Base-by-base conservation (phyloP, 345 rosid genomes). In the Noccaea bulbosa region DNA sequence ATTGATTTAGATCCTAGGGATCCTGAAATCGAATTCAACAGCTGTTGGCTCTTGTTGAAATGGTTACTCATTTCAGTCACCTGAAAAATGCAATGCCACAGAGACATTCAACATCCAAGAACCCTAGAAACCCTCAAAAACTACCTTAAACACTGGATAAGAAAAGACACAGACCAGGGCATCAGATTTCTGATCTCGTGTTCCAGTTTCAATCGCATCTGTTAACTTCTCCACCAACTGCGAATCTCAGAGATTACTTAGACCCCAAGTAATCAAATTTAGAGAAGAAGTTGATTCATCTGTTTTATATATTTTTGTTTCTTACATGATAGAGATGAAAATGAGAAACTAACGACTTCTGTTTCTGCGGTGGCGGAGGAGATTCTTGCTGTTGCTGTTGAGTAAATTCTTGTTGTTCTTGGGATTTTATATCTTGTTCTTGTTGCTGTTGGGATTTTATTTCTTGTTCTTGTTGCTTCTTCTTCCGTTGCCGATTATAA, bases 11-110 rank as follows among this genome's bases (percentile, higher is more conserved):
- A 53, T 73, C 72, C 83, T 6, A 90, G 63, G 6, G 97, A 82
- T 62, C 81, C 83, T n/a, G 89, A 81, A 54, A 92, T 87, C 6
- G 96, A 90, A 69, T 87, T 88, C 71, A 93, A 69, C 49, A 90
- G 81, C 80, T 88, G 90, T 81, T 90, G 98, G 75, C 98, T 87
- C 83, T 88, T 90, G 71, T 93, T 93, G 75, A 93, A 93, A 51
- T 88, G 88, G 65, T 11, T 81, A 80, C 75, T 87, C 81, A 93
- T 74, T 70, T 93, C 98, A 54, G 43, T 72, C 55, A 90, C 82
- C 93, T 73, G 52, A 59, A 59, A 73, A 30, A 5, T 73, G 52
- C 66, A 73, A 30, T 8, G 2, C 3, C 51, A 7, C 45, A 44
- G 5, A 32, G 3, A 27, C 9, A 44, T 14, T 63, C 65, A 64